phyloP scores from a whole-genome alignment of 2,329 filamentous ascomycete species.

The Exophiala dermatitidis region DNA sequence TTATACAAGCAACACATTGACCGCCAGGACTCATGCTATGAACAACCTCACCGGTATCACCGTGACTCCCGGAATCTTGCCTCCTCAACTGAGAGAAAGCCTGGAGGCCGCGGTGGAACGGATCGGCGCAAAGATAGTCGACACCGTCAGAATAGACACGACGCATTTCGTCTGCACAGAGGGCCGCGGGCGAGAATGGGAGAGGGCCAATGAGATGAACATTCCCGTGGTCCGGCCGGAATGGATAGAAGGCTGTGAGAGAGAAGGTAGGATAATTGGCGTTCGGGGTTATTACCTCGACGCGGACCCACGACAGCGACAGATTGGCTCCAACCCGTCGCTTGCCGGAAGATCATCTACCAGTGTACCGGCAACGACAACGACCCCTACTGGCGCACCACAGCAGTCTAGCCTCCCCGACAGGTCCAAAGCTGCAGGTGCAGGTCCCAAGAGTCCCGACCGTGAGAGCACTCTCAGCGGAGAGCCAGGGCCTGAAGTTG shows the following conservation, averaged over 20 bases:
- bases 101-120: slow-evolving; percentile 70
- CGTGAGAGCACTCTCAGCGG: slow-evolving; percentile 21
- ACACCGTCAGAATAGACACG: slow-evolving; percentile 88
- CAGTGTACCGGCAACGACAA: slow-evolving; percentile 28
- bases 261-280: slow-evolving; percentile 83
- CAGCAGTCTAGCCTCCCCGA: slow-evolving; percentile 14
- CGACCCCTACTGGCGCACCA: slow-evolving; percentile 25
- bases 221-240: slow-evolving; percentile 94
- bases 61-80: slow-evolving; percentile 82
- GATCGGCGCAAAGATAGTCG: slow-evolving; percentile 87
- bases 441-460: slow-evolving; percentile 20
- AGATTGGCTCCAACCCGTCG: slow-evolving; percentile 34
- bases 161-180: slow-evolving; percentile 98
- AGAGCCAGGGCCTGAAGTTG: slow-evolving; percentile 26
- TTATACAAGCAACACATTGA: slow-evolving; percentile 72
- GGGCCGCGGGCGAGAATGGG: slow-evolving; percentile 81
- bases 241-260: slow-evolving; percentile 95
- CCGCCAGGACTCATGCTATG: slow-evolving; percentile 94
- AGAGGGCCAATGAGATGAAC: slow-evolving; percentile 95
- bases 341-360: slow-evolving; percentile 9
- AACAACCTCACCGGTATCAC: slow-evolving; percentile 93
- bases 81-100: slow-evolving; percentile 62
- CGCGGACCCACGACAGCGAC: slow-evolving; percentile 61
- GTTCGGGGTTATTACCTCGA: slow-evolving; percentile 95
- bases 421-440: slow-evolving; percentile 28